Conservation (phyloP, 1,284 basidiomycete species). For the Coniferiporia sulphurascens region DNA sequence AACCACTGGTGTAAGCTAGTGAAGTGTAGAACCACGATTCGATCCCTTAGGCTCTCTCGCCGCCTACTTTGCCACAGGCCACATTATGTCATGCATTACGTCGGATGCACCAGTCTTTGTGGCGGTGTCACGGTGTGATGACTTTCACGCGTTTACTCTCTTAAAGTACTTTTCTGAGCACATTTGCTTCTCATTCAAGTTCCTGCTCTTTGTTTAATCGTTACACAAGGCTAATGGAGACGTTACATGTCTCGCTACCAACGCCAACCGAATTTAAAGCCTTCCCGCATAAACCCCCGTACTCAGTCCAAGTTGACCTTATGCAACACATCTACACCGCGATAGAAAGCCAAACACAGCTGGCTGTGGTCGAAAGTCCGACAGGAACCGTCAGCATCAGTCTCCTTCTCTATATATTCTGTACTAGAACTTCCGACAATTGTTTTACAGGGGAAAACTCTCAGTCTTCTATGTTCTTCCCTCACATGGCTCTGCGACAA, state of each 20-base stretch:
- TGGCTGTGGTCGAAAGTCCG: slow-evolving; percentile 83
- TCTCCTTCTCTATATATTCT: background rate
- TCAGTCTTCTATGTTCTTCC: slow-evolving; percentile 78
- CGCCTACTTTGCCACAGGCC: no score
- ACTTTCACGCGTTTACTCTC: no score
- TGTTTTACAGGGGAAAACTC: slow-evolving; percentile 65
- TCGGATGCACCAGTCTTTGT: no score
- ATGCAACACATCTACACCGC: slow-evolving; percentile 85
- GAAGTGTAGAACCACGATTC: no score
- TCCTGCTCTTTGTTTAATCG: no score
- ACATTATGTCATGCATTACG: no score
- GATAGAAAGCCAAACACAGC: slow-evolving; percentile 62
- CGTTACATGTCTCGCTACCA: background rate
- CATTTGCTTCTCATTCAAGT: background rate
- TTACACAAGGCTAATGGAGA: no score
- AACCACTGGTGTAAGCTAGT: no score
- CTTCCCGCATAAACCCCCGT: slow-evolving; percentile 82
- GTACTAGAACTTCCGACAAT: slow-evolving; percentile 10
- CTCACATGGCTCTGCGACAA: slow-evolving; percentile 79
- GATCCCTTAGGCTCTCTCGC: no score
- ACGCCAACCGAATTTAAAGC: slow-evolving; percentile 45
- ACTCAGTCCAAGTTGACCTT: slow-evolving; percentile 82
- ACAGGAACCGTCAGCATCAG: slow-evolving; percentile 66
- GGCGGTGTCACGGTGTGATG: no score
- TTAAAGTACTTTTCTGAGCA: no score